Base-by-base conservation (phyloP, 257 asterid species). In the Przewalskia tangutica region DNA sequence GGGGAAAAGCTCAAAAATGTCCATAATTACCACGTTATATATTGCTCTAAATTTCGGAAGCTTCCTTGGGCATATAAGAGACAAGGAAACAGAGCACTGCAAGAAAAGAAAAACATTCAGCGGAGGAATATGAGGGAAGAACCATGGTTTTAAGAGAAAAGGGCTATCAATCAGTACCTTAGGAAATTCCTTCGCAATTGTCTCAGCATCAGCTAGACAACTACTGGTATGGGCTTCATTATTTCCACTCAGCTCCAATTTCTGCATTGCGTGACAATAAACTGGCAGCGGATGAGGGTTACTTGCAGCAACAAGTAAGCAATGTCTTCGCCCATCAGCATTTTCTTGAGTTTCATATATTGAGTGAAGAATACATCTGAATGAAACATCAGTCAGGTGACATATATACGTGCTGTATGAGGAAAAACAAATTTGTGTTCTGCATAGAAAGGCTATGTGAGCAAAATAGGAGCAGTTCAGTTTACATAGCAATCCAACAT, bases 61-160 rank as follows among this genome's bases (percentile, higher is more conserved):
- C 89, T 93, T 93, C 92, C 90, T 96, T 10, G 99, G 99, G 88
- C 98, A 96, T 82, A 96, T 85, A 80, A 96, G 92, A 44, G 99
- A 94, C 70, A 96, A 89, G 84, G 98, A 94, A 86, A 96, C 83
- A 82, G 91, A 89, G 87, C 86, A 85, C 99, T 96, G 99, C 93
- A 90, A 85, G 18, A 73, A 60, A 75, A 70, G 51, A 34, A 44
- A 54, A 77, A 38, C 7, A 4, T 55, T 63, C 50, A 36, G 71
- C 59, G 7, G 40, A 20, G 79, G 59, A 46, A 44, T 71, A 71
- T 71, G 42, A 44, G 42, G 59, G 42, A 46, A 71, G 59, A 20
- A 20, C 42, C 79, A 20, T 11, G 38, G 38, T 46, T 46, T 46
- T 71, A 71, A 71, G 79, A 46, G 58, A 13, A 71, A 46, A 71